Evolutionary conservation across 139 green algal genomes (phyloP).

Genomic region (Gonium pectorale): DNA sequence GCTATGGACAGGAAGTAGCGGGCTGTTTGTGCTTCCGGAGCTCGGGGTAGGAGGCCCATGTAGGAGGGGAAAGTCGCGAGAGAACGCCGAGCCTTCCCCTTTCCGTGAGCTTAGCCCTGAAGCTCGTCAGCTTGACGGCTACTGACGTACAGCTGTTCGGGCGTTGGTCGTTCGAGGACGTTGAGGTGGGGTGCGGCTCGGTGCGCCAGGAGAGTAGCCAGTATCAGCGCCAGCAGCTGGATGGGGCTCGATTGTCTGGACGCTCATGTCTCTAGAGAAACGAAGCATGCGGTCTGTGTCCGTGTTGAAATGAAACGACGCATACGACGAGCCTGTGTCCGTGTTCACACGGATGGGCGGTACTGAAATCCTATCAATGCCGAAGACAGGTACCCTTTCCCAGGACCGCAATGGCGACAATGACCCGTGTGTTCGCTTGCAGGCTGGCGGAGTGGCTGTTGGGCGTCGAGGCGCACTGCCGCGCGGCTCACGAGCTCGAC

Average conservation of each 20-base stretch:
- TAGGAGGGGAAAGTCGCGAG: background rate
- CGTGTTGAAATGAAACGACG: background rate
- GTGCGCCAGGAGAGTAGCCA: no score
- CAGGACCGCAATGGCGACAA: background rate
- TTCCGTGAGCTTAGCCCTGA: background rate
- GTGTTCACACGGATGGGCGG: no score
- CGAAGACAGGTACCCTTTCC: background rate
- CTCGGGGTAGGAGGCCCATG: background rate
- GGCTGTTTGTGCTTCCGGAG: background rate
- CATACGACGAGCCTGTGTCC: no score
- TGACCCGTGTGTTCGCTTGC: background rate
- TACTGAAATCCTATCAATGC: background rate
- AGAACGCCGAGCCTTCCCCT: background rate
- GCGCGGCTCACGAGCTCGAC: slow-evolving; percentile 21
- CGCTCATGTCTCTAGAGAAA: no score
- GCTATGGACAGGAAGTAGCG: no score
- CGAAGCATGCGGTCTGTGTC: background rate
- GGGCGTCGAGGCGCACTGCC: slow-evolving; percentile 28
- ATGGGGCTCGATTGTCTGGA: no score
- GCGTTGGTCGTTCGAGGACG: no score
- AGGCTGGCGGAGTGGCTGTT: slow-evolving; percentile 46
- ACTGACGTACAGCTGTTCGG: no score
- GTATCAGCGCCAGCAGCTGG: no score
- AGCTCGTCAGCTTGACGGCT: no score
- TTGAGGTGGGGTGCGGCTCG: no score